Percentiles rank a stretch among this genome's conserved stretches.
phyloP scores from a whole-genome alignment of 495 filamentous ascomycete genomes.

The Cairneyella variabilis region DNA sequence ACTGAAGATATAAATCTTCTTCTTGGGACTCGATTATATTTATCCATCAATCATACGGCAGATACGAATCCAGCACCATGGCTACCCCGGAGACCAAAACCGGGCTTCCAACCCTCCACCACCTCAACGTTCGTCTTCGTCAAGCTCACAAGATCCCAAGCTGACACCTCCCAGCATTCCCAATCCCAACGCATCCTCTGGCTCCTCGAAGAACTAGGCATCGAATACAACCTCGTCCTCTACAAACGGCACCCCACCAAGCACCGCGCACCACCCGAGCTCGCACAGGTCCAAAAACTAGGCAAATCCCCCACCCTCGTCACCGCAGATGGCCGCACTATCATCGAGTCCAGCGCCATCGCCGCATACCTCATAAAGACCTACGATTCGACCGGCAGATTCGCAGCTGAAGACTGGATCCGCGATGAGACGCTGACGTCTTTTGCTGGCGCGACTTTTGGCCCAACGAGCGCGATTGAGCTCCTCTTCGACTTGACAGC shows the following conservation, averaged over 20 bases:
- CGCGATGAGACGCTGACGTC: constrained; percentile 17
- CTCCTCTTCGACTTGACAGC: constrained; percentile 8
- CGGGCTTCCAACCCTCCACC: constrained; percentile 18
- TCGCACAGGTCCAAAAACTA: constrained; percentile 62
- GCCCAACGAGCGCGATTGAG: constrained; percentile 1
- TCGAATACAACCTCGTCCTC: constrained; percentile 69
- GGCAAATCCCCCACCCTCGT: constrained; percentile 76
- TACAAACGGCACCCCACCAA: constrained; percentile 57
- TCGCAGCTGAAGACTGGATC: constrained; percentile 10
- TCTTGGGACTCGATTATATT: too few relatives aligned
- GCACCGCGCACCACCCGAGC: constrained; percentile 53
- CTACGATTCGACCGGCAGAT: constrained; percentile 15
- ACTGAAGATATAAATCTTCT: too few relatives aligned
- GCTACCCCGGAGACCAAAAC: background rate
- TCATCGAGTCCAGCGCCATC: constrained; percentile 20
- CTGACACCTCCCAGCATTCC: constrained; percentile 61
- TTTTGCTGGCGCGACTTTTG: constrained; percentile 16
- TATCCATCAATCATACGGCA: too few relatives aligned
- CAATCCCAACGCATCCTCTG: constrained; percentile 81
- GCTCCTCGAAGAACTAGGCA: constrained; percentile 76
- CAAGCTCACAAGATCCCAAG: background rate
- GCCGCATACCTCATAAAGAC: constrained; percentile 19
- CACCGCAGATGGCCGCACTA: constrained; percentile 32
- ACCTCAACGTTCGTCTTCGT: constrained; percentile 9
- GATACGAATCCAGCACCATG: background rate